A percentile compares a stretch with the other conserved stretches of the same genome.
phyloP scores from a whole-genome alignment of 805 yeast species.

The Saccharomycopsis fermentans region DNA sequence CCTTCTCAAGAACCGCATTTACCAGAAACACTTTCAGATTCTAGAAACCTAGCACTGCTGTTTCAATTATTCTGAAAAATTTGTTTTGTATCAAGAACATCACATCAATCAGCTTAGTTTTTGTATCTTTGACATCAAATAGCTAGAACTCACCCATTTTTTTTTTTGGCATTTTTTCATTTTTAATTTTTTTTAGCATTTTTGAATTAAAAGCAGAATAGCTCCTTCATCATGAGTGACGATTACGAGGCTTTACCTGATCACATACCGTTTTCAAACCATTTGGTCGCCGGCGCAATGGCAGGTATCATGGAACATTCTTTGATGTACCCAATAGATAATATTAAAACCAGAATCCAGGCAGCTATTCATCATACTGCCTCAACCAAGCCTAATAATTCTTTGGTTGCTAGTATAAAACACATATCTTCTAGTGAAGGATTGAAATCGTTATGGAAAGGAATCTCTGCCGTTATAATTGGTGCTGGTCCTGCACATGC shows the following conservation, averaged over 20 bases:
- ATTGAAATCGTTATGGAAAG: slow-evolving; percentile 81
- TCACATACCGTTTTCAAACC: slow-evolving; percentile 71
- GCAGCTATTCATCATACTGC: slow-evolving; percentile 25
- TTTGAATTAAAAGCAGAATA: too few relatives aligned
- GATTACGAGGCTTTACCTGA: slow-evolving; percentile 92
- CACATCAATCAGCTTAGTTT: too few relatives aligned
- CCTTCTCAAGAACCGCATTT: too few relatives aligned
- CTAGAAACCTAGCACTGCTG: too few relatives aligned
- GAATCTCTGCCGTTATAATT: slow-evolving; percentile 79
- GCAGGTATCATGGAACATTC: slow-evolving; percentile 99
- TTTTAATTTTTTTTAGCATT: too few relatives aligned
- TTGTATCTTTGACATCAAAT: too few relatives aligned
- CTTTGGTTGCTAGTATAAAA: slow-evolving; percentile 58
- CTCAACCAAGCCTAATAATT: slow-evolving; percentile 21
- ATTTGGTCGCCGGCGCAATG: slow-evolving; percentile 87
- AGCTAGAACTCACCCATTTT: too few relatives aligned
- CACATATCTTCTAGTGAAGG: slow-evolving; percentile 84
- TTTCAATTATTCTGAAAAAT: too few relatives aligned
- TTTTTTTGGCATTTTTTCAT: too few relatives aligned
- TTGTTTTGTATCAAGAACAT: too few relatives aligned
- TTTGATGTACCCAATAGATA: slow-evolving; percentile 93
- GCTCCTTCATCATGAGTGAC: not conserved
- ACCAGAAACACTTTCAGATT: too few relatives aligned
- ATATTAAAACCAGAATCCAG: slow-evolving; percentile 95
- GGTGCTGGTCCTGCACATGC: slow-evolving; percentile 99